phyloP scores from a whole-genome alignment of 1,284 basidiomycete genomes.

The Coriolopsis trogii region DNA sequence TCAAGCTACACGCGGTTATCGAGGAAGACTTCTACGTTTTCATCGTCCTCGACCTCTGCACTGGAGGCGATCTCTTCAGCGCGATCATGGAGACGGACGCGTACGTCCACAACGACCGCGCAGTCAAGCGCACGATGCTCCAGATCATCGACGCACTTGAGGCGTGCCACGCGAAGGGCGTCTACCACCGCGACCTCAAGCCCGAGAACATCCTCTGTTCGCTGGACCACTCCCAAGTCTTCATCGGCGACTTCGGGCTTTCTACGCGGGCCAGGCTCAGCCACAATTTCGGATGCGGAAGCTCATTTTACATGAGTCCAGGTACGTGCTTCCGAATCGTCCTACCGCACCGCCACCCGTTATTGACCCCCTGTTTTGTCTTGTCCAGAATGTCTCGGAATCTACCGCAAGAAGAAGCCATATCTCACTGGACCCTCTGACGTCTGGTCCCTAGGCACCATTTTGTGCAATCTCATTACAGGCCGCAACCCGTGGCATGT shows the following conservation, averaged over 20 bases:
- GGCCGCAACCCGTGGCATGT: slow-evolving; percentile 72
- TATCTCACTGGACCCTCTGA: slow-evolving; percentile 64
- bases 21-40: slow-evolving; percentile 59
- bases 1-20: slow-evolving; percentile 60
- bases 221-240: slow-evolving; percentile 45
- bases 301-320: slow-evolving; percentile 66
- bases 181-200: slow-evolving; percentile 74
- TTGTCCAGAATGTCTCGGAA: slow-evolving; percentile 58
- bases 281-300: slow-evolving; percentile 53
- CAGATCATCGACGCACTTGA: slow-evolving; percentile 67
- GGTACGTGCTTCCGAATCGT: slow-evolving; percentile 35
- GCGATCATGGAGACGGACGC: slow-evolving; percentile 57
- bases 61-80: slow-evolving; percentile 66
- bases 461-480: slow-evolving; percentile 67
- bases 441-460: slow-evolving; percentile 73
- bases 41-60: slow-evolving; percentile 63
- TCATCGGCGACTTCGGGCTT: slow-evolving; percentile 71
- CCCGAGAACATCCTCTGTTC: slow-evolving; percentile 72
- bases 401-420: slow-evolving; percentile 32
- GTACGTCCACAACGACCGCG: slow-evolving; percentile 50
- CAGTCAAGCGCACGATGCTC: slow-evolving; percentile 52
- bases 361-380: neutral
- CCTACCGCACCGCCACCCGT: neutral
- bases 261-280: slow-evolving; percentile 54
- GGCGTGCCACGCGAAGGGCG: slow-evolving; percentile 58